Conservation (phyloP, 441 rosid genomes). For the Kokia cookei region DNA sequence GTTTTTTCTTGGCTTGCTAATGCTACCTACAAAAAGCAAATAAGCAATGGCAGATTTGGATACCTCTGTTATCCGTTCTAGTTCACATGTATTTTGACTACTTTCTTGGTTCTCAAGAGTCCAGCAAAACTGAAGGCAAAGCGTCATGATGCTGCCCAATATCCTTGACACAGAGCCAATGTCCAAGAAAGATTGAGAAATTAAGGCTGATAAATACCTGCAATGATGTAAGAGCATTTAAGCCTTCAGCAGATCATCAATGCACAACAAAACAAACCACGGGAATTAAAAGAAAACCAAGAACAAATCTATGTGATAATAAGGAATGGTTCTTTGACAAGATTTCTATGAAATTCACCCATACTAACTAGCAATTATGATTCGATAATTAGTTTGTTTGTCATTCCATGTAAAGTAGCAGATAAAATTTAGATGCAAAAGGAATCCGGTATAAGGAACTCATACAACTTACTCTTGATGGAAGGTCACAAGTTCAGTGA, state of each 20-base stretch:
- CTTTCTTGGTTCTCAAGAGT: conserved; percentile 86
- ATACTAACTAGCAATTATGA: not conserved
- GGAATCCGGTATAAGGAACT: conserved; percentile 5
- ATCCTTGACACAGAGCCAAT: conserved; percentile 94
- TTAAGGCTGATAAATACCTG: conserved; percentile 91
- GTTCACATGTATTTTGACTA: conserved; percentile 66
- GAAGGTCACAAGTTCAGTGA: conserved; percentile 87
- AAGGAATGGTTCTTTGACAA: not conserved
- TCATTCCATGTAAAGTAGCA: not conserved
- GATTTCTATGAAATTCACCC: not conserved
- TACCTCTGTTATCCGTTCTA: conserved; percentile 90
- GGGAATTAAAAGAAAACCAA: not conserved
- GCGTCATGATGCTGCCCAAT: conserved; percentile 89
- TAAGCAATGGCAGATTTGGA: not conserved
- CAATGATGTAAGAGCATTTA: conserved; percentile 5
- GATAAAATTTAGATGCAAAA: not conserved
- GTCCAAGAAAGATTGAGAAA: conserved; percentile 95
- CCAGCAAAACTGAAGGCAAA: conserved; percentile 97
- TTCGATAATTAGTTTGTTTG: not conserved
- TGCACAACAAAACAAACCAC: not conserved
- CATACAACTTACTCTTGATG: conserved; percentile 81
- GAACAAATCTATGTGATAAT: not conserved
- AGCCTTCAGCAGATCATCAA: conserved; percentile 1
- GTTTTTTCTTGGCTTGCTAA: not conserved
- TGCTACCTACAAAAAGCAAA: not conserved